Conservation (phyloP, 2,329 filamentous ascomycete genomes). For the Scopulariopsis brevicaulis region DNA sequence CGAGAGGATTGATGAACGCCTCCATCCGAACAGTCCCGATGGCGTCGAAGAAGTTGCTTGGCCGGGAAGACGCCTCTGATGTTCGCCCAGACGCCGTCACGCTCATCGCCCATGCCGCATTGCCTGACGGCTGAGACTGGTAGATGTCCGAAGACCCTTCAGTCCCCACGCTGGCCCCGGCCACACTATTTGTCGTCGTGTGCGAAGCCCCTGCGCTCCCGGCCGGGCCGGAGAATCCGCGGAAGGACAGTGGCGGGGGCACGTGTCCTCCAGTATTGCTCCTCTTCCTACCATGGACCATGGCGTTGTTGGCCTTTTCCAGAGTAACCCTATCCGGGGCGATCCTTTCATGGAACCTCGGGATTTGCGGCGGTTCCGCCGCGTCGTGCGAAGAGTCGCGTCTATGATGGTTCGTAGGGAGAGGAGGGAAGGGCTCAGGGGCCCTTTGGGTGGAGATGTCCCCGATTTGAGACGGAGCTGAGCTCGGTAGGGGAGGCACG, state of each 20-base stretch:
- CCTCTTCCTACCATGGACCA: slow-evolving; percentile 66
- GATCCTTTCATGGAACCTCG: slow-evolving; percentile 41
- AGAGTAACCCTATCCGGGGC: slow-evolving; percentile 1
- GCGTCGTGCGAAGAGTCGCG: slow-evolving; percentile 44
- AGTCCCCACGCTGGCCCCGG: slow-evolving; percentile 44
- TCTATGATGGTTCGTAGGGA: slow-evolving; percentile 24
- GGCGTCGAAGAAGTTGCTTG: slow-evolving; percentile 67
- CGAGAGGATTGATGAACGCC: slow-evolving; percentile 70
- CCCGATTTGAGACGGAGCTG: slow-evolving; percentile 26
- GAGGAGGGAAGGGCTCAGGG: slow-evolving; percentile 24
- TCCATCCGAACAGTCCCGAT: slow-evolving; percentile 94
- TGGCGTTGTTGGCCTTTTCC: slow-evolving; percentile 35
- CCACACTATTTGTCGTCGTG: slow-evolving; percentile 42
- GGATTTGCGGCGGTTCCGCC: slow-evolving; percentile 62
- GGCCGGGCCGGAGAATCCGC: slow-evolving; percentile 59
- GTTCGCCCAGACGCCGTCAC: slow-evolving; percentile 30
- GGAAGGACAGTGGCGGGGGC: slow-evolving; percentile 60
- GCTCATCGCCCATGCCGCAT: slow-evolving; percentile 27
- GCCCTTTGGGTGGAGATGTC: slow-evolving; percentile 23
- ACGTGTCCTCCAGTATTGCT: slow-evolving; percentile 78
- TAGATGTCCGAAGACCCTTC: slow-evolving; percentile 51
- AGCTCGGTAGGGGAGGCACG: slow-evolving; percentile 37
- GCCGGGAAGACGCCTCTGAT: slow-evolving; percentile 41
- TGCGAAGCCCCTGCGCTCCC: slow-evolving; percentile 28
- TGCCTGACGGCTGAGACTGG: slow-evolving; percentile 22